phyloP scores from a whole-genome alignment of 345 rosid genomes.

The Mangifera indica region DNA sequence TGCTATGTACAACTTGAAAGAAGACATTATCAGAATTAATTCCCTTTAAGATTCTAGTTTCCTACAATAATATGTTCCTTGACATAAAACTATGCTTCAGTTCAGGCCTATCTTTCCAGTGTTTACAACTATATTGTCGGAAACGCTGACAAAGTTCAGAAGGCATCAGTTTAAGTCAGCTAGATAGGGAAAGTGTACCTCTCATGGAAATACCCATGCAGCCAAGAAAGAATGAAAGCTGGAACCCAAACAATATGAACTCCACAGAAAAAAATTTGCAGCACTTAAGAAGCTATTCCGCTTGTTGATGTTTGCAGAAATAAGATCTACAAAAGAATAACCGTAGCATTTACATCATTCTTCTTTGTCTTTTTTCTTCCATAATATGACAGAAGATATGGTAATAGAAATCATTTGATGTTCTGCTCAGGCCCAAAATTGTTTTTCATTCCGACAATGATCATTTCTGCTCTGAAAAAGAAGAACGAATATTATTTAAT shows the following conservation, averaged over 20 bases:
- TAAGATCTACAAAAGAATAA: no score
- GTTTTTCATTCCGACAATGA: neutral
- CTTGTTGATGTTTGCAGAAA: slow-evolving; percentile 5
- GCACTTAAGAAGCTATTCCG: neutral
- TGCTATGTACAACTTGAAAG: no score
- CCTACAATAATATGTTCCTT: no score
- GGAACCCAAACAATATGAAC: neutral
- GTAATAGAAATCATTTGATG: neutral
- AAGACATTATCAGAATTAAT: no score
- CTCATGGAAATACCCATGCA: no score
- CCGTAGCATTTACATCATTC: neutral
- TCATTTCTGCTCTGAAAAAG: neutral
- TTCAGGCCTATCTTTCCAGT: no score
- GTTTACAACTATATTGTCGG: slow-evolving; percentile 13
- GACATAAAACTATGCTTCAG: no score
- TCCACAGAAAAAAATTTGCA: neutral
- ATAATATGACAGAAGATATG: neutral
- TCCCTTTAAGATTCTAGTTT: no score
- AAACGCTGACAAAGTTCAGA: no score
- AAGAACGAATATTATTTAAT: neutral
- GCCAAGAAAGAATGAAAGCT: neutral
- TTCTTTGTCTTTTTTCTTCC: neutral
- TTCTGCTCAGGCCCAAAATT: neutral
- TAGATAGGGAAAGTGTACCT: neutral
- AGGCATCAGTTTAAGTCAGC: no score